phyloP scores from a whole-genome alignment of 345 rosid species.

The Gossypium anomalum region DNA sequence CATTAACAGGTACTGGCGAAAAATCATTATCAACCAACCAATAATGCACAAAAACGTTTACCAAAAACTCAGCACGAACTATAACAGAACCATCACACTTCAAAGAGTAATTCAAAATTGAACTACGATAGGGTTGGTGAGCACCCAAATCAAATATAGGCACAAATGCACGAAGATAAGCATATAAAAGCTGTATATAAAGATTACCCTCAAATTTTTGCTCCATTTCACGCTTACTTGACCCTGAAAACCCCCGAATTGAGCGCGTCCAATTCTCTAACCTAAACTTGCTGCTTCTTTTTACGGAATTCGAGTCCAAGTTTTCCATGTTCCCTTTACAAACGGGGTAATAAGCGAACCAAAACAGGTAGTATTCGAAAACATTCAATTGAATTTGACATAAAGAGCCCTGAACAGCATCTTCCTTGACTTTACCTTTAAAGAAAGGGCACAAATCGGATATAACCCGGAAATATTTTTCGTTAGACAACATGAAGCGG shows the following conservation, averaged over 20 bases:
- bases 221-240: conserved; percentile 46
- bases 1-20: conserved; percentile 55
- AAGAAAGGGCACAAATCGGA: conserved; percentile 55
- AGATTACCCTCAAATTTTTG: conserved; percentile 56
- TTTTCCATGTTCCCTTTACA: conserved; percentile 61
- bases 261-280: conserved; percentile 65
- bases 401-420: conserved; percentile 43
- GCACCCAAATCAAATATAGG: conserved; percentile 52
- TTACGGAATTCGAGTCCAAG: conserved; percentile 26
- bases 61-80: conserved; percentile 68
- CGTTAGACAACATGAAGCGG: conserved; percentile 48
- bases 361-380: conserved; percentile 81
- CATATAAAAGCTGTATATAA: conserved; percentile 58
- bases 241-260: conserved; percentile 50
- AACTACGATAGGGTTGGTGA: conserved; percentile 73
- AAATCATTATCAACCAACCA: conserved; percentile 94
- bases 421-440: conserved; percentile 57
- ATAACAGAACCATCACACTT: conserved; percentile 59
- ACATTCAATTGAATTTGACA: conserved; percentile 65
- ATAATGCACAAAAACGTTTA: conserved; percentile 60
- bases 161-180: conserved; percentile 74
- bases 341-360: conserved; percentile 90
- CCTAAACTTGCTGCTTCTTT: conserved; percentile 44
- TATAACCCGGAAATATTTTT: conserved; percentile 41
- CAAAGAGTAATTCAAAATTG: conserved; percentile 59